phyloP scores from a whole-genome alignment of 192 early-diverging fungal species.

The Backusella macrospora region DNA sequence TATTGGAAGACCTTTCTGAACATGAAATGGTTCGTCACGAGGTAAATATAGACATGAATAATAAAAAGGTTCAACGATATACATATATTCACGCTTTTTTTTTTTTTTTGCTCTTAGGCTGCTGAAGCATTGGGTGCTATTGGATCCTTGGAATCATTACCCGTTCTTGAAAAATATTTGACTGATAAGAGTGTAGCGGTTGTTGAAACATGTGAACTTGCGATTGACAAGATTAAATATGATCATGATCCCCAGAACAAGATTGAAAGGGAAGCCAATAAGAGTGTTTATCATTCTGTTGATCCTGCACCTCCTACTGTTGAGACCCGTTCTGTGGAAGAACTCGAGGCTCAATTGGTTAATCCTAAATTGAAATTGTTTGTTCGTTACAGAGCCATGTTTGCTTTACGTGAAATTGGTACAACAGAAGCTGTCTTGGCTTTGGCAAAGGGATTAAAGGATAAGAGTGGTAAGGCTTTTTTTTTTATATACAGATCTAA shows the following conservation, averaged over 20 bases:
- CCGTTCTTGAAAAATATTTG: slow-evolving; percentile 75
- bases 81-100: background rate
- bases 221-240: slow-evolving; percentile 83
- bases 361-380: slow-evolving; percentile 78
- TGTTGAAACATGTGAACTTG: slow-evolving; percentile 88
- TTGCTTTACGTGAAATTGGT: slow-evolving; percentile 88
- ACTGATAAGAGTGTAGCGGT: slow-evolving; percentile 72
- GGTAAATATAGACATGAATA: slow-evolving; percentile 32
- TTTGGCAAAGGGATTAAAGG: slow-evolving; percentile 83
- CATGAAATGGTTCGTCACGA: slow-evolving; percentile 98
- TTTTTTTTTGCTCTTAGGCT: slow-evolving; percentile 48
- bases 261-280: slow-evolving; percentile 44
- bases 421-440: slow-evolving; percentile 80
- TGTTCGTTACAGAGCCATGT: slow-evolving; percentile 94
- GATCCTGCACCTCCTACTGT: slow-evolving; percentile 89
- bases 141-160: slow-evolving; percentile 66
- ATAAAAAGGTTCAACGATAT: background rate
- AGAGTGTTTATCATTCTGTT: slow-evolving; percentile 72
- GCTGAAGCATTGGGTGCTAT: slow-evolving; percentile 97
- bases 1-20: slow-evolving; percentile 69
- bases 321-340: slow-evolving; percentile 61
- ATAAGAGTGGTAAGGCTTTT: slow-evolving; percentile 59
- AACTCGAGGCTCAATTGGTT: slow-evolving; percentile 67
- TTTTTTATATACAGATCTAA: too few relatives aligned
- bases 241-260: slow-evolving; percentile 63